Conservation (phyloP, 1,284 basidiomycete species). For the Sanghuangporus sanghuang region DNA sequence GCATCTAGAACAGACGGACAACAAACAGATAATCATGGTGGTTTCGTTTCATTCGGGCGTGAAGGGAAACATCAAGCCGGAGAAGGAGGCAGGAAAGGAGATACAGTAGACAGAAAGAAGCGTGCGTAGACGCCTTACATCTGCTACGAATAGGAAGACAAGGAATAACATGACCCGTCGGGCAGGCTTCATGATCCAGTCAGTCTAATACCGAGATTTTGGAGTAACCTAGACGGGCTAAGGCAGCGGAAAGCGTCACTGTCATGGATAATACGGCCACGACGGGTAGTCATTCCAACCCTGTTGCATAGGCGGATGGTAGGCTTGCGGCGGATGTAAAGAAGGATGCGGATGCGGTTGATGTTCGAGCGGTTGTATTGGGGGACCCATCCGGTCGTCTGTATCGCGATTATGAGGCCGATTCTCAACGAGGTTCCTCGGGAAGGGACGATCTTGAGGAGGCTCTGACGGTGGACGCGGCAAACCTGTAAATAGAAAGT, state of each 20-base stretch:
- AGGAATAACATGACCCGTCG: neutral
- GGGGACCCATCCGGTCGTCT: neutral
- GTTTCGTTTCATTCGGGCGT: no score
- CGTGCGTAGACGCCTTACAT: no score
- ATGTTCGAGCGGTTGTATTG: neutral
- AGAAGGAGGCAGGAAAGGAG: no score
- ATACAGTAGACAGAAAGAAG: no score
- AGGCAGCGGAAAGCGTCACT: neutral
- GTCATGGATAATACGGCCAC: neutral
- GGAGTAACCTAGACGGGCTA: neutral
- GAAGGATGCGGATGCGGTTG: neutral
- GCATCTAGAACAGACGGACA: neutral
- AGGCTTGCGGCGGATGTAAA: neutral
- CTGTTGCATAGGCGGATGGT: neutral
- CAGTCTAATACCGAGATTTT: neutral
- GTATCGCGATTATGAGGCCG: neutral
- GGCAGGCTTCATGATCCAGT: no score
- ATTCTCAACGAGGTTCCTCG: neutral
- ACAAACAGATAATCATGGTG: no score
- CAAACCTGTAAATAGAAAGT: neutral
- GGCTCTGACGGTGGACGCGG: neutral
- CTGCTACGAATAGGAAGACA: no score
- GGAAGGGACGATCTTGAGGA: conserved; percentile 1
- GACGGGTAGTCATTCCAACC: neutral
- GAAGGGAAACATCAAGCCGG: no score